Conservation (phyloP, 2,329 filamentous ascomycete species). For the Penicillium sp. region DNA sequence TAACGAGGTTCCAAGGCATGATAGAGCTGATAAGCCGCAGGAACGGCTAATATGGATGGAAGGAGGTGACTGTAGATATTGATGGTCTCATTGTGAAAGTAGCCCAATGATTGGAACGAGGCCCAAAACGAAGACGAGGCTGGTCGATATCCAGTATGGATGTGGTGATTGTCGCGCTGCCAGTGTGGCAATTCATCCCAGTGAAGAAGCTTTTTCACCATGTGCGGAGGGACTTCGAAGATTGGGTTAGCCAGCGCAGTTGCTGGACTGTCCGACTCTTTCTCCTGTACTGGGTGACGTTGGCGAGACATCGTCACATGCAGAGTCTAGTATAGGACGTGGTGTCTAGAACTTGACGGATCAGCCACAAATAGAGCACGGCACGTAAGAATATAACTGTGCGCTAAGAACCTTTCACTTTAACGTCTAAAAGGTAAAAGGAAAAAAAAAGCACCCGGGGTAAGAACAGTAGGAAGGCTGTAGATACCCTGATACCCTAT, state of each 20-base stretch:
- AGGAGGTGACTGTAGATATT: slow-evolving; percentile 73
- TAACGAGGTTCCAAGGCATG: slow-evolving; percentile 65
- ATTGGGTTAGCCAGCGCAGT: slow-evolving; percentile 25
- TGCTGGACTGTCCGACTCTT: slow-evolving; percentile 21
- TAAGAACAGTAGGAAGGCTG: not conserved
- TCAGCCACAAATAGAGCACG: slow-evolving; percentile 14
- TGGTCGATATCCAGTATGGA: slow-evolving; percentile 65
- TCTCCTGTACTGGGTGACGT: slow-evolving; percentile 30
- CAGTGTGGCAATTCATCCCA: slow-evolving; percentile 56
- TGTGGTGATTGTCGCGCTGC: slow-evolving; percentile 69
- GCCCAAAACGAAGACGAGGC: slow-evolving; percentile 60
- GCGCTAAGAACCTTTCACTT: not conserved
- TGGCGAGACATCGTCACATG: slow-evolving; percentile 35
- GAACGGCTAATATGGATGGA: slow-evolving; percentile 62
- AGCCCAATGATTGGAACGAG: slow-evolving; percentile 59
- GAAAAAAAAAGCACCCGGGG: not conserved
- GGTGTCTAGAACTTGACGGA: slow-evolving; percentile 11
- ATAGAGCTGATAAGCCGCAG: slow-evolving; percentile 56
- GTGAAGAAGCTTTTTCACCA: slow-evolving; percentile 42
- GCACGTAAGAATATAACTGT: slow-evolving; percentile 10
- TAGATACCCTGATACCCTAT: not conserved
- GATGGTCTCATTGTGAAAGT: slow-evolving; percentile 68
- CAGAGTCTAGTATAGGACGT: slow-evolving; percentile 17
- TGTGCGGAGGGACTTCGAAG: slow-evolving; percentile 27
- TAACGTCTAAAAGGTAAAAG: not conserved